These are phyloP conservation scores for Flaveria ramosissima DNA, from an alignment of 129 eudicot species.

Conservation along the genomic window DNA sequence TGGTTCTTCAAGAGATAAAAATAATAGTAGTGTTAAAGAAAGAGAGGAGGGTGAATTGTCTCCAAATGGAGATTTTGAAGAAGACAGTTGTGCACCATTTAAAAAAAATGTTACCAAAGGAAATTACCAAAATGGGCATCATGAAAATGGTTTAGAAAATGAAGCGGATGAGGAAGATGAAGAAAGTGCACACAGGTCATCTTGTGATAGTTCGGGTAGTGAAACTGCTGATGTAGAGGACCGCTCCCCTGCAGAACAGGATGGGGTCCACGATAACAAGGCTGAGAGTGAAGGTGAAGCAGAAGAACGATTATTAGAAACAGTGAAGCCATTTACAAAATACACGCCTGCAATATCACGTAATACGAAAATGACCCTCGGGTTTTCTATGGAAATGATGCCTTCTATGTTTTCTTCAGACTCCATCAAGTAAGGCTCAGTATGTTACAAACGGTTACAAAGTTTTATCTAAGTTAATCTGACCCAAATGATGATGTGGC, in stretches of 20 bases:
- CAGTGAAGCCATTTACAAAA: constrained; percentile 66
- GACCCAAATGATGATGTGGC: background rate
- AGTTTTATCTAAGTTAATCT: background rate
- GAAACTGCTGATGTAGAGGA: constrained; percentile 77
- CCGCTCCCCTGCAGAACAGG: constrained; percentile 62
- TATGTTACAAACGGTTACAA: constrained; percentile 9
- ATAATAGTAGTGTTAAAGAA: constrained; percentile 39
- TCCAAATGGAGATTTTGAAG: constrained; percentile 60
- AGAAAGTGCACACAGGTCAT: constrained; percentile 68
- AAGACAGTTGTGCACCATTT: constrained; percentile 50
- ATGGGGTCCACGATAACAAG: constrained; percentile 53
- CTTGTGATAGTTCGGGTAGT: constrained; percentile 62
- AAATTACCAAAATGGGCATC: constrained; percentile 26
- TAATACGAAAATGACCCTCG: constrained; percentile 41
- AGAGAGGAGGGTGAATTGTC: constrained; percentile 93
- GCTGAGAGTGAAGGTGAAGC: constrained; percentile 88
- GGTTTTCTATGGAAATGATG: constrained; percentile 82
- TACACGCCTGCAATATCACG: constrained; percentile 38
- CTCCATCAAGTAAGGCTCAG: constrained; percentile 75
- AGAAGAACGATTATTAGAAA: constrained; percentile 54
- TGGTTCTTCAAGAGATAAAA: constrained; percentile 35
- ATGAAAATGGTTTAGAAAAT: constrained; percentile 38
- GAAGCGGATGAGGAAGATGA: constrained; percentile 60
- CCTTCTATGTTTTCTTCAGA: constrained; percentile 83
- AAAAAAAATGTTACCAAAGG: constrained; percentile 32